Base-by-base conservation (phyloP, 805 yeast genomes). In the Candida ficus region DNA sequence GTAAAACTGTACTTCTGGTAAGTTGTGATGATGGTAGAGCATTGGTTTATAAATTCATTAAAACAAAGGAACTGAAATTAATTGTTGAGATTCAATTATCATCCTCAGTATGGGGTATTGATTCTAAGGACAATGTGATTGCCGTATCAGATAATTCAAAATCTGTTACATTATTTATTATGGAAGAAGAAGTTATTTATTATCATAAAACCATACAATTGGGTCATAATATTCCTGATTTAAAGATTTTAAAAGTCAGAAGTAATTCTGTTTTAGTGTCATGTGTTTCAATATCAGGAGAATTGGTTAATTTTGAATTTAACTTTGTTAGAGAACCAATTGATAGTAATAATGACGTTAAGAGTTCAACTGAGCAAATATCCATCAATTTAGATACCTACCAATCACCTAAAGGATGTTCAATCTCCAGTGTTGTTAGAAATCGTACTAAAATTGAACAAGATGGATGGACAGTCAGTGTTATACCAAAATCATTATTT, bases 61-160 rank as follows among this genome's bases (percentile, higher is more conserved):
- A 55, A 0, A 59, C 55, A 8, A 39, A 54, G 10, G 48, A 48
- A 23, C 41, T 61, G 2, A 44, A 49, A 6, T 54, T 67, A 3
- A 62, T 55, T 17, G 50, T 59, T 27, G 52, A 49, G 20, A 40
- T 72, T 4, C 61, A 57, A 25, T 48, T 71, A 41, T 61, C 61
- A 6, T 58, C 71, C 2, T 76, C 83, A 1, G 76, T 71, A 2
- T 82, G 89, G 89, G 85, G 86, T 0, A 49, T 77, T 16, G 84
- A 78, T 50, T 57, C 72, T 29, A 47, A 57, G n/a, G 52, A 57
- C 28, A 53, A 64, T 39, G 39, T 73, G 31, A 45, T 80, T 12
- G 74, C 63, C 0, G 67, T 71, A 0, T 71, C 83, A 1, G 84
- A 78, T 46, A 81, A 81, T 49, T 64, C 76, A 4, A 75, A 68